These are phyloP conservation scores for Actinomortierella wolfii DNA, from an alignment of 371 early-diverging fungal species.

Conservation along the genomic window DNA sequence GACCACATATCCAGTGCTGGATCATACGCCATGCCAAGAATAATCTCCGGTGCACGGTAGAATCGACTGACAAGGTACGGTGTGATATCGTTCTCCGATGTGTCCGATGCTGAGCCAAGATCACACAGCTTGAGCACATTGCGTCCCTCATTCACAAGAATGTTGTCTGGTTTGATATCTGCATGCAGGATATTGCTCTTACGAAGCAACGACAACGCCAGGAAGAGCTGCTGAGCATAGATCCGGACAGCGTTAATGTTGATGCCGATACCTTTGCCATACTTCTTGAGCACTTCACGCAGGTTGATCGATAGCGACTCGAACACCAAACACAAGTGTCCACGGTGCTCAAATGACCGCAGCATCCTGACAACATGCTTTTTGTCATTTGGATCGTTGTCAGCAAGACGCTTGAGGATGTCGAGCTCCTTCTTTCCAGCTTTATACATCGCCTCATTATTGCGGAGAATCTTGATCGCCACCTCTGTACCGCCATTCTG, in stretches of 20 bases:
- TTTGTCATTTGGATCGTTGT: constrained; percentile 84
- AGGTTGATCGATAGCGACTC: constrained; percentile 93
- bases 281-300: constrained; percentile 91
- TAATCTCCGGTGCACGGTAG: constrained; percentile 99
- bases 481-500: constrained; percentile 72
- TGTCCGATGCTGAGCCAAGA: constrained; percentile 91
- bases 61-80: constrained; percentile 97
- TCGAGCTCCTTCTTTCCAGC: constrained; percentile 92
- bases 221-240: constrained; percentile 91
- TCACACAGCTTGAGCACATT: constrained; percentile 90
- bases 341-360: constrained; percentile 87
- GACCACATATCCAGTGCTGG: constrained; percentile 97
- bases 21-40: constrained; percentile 90
- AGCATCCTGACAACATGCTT: constrained; percentile 86
- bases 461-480: constrained; percentile 96
- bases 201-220: constrained; percentile 82
- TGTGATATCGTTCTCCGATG: constrained; percentile 87
- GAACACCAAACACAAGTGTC: constrained; percentile 94
- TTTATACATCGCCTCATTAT: constrained; percentile 92
- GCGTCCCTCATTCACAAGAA: constrained; percentile 83
- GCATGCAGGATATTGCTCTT: constrained; percentile 91
- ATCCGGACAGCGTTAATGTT: constrained; percentile 90
- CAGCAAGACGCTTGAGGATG: constrained; percentile 81
- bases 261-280: constrained; percentile 90
- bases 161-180: constrained; percentile 99